phyloP scores from a whole-genome alignment of 768 basidiomycete genomes.

The Tubosaeta brunneosetosa region DNA sequence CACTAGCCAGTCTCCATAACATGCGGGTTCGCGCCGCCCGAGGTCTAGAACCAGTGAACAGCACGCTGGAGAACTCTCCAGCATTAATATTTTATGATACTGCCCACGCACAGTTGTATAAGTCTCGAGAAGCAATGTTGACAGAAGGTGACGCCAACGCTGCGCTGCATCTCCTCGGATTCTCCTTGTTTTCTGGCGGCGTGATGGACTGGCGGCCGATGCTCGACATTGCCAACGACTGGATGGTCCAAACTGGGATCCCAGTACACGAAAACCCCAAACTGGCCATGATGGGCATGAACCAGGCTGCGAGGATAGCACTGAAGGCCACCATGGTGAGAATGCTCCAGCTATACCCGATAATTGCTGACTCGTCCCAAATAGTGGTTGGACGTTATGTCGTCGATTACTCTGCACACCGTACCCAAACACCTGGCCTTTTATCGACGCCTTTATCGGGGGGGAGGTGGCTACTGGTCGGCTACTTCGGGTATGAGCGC shows the following conservation, averaged over 20 bases:
- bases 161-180: constrained; percentile 71
- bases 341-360: constrained; percentile 9
- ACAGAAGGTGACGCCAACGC: constrained; percentile 71
- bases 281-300: constrained; percentile 52
- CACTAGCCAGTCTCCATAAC: constrained; percentile 69
- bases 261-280: constrained; percentile 61
- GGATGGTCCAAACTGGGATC: constrained; percentile 67
- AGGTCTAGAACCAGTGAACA: constrained; percentile 53
- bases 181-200: constrained; percentile 67
- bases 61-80: constrained; percentile 51
- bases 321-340: constrained; percentile 73
- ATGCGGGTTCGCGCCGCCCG: constrained; percentile 57
- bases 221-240: constrained; percentile 68
- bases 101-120: constrained; percentile 60
- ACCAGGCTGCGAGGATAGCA: constrained; percentile 48
- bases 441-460: constrained; percentile 62
- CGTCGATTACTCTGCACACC: constrained; percentile 55
- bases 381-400: constrained; percentile 78
- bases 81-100: constrained; percentile 65
- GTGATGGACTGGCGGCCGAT: constrained; percentile 65
- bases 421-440: constrained; percentile 63
- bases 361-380: constrained; percentile 14
- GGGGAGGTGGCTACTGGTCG: constrained; percentile 44
- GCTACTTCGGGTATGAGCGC: constrained; percentile 24
- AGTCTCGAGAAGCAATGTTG: constrained; percentile 50